phyloP scores from a whole-genome alignment of 2,329 filamentous ascomycete genomes.

The Neofusicoccum laricinum region DNA sequence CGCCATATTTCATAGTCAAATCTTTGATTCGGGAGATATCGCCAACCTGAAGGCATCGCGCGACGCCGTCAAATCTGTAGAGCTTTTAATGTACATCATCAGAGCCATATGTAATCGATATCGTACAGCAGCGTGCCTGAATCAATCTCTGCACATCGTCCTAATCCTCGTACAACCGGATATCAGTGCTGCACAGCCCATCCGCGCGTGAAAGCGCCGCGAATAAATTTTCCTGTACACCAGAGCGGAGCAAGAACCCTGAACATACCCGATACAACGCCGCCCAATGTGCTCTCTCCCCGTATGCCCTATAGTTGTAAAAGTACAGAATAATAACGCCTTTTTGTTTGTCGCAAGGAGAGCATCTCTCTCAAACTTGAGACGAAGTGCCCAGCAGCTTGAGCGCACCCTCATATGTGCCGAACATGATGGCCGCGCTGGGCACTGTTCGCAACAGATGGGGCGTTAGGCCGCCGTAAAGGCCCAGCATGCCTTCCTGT shows the following conservation, averaged over 20 bases:
- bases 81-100: neutral
- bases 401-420: conserved; percentile 66
- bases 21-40: neutral
- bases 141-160: neutral
- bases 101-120: neutral
- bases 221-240: neutral
- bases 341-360: neutral
- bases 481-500: conserved; percentile 79
- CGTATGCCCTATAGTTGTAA: neutral
- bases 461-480: conserved; percentile 89
- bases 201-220: neutral
- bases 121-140: neutral
- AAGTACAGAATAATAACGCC: neutral
- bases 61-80: neutral
- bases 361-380: conserved; percentile 28
- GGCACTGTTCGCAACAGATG: conserved; percentile 90
- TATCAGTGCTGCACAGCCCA: neutral
- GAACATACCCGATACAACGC: conserved; percentile 1
- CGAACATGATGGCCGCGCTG: conserved; percentile 94
- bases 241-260: conserved; percentile 11
- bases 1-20: neutral
- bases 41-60: neutral
- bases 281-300: neutral
- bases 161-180: neutral
- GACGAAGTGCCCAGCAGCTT: conserved; percentile 46